Evolutionary conservation across 2,329 filamentous ascomycete species (phyloP).

Genomic region (Emericellopsis atlantica): DNA sequence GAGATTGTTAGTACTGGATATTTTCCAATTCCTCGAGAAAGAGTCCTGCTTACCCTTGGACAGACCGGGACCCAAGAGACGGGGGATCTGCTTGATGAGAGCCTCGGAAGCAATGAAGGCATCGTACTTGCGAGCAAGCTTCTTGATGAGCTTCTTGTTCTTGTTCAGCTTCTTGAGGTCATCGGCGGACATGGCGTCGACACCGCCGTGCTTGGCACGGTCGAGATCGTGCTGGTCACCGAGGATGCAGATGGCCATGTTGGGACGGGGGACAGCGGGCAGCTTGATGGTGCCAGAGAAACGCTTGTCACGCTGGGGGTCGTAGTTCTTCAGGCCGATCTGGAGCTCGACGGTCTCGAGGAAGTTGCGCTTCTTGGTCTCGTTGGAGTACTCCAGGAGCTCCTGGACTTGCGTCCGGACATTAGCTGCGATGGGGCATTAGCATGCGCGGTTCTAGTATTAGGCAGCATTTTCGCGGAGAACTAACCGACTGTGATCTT

Average conservation of each 20-base stretch:
- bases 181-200: constrained; percentile 96
- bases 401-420: constrained; percentile 89
- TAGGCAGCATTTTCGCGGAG: constrained; percentile 6
- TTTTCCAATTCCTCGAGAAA: constrained; percentile 3
- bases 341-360: constrained; percentile 85
- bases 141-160: constrained; percentile 99
- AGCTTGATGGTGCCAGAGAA: constrained; percentile 99
- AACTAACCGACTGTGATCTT: constrained; percentile 65
- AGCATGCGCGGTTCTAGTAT: constrained; percentile 14
- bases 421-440: constrained; percentile 46
- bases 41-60: constrained; percentile 69
- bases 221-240: constrained; percentile 93
- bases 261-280: constrained; percentile 78
- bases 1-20: constrained; percentile 5
- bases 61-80: constrained; percentile 97
- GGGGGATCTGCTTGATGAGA: constrained; percentile 99
- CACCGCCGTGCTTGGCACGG: constrained; percentile 97
- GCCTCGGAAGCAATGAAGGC: constrained; percentile 95
- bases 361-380: constrained; percentile 98
- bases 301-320: constrained; percentile 99
- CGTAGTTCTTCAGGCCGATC: constrained; percentile 97
- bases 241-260: constrained; percentile 74
- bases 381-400: constrained; percentile 84
- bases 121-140: constrained; percentile 99
- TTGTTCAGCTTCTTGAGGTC: constrained; percentile 99